These are phyloP conservation scores for Lasiodiplodia citricola DNA, from an alignment of 2,329 filamentous ascomycete genomes.

Conservation along the genomic window DNA sequence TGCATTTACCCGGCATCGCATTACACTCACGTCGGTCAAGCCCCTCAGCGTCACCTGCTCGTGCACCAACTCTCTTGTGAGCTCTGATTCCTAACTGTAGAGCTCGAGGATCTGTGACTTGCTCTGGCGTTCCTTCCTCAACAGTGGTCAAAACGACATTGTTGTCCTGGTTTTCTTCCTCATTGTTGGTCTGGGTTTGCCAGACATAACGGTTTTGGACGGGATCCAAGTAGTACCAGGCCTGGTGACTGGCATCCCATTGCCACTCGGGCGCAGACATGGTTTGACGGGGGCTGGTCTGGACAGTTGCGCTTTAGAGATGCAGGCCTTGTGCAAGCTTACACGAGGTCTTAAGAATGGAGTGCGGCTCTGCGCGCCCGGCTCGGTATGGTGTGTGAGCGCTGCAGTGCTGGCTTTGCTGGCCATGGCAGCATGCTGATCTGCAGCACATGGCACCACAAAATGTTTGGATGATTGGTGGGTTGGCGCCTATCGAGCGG, in stretches of 20 bases:
- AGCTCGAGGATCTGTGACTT: constrained; percentile 12
- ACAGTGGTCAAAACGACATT: background rate
- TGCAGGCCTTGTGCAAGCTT: background rate
- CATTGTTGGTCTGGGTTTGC: background rate
- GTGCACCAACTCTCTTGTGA: background rate
- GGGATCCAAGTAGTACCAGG: constrained; percentile 3
- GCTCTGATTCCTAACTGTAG: constrained; percentile 15
- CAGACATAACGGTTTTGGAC: background rate
- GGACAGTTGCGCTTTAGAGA: too few species aligned
- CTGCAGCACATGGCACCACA: background rate
- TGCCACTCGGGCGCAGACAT: background rate
- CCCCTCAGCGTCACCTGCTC: background rate
- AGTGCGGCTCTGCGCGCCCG: constrained; percentile 11
- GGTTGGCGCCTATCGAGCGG: background rate
- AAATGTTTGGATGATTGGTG: background rate
- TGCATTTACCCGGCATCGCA: background rate
- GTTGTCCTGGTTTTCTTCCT: background rate
- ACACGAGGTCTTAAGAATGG: background rate
- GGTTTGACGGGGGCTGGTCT: background rate
- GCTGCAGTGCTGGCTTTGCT: too few species aligned
- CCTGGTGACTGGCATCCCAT: background rate
- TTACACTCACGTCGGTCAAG: constrained; percentile 22
- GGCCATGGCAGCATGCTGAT: background rate
- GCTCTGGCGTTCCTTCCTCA: background rate
- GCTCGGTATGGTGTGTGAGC: too few species aligned